phyloP scores from a whole-genome alignment of 192 early-diverging fungal genomes.

The Coemansia sp. region DNA sequence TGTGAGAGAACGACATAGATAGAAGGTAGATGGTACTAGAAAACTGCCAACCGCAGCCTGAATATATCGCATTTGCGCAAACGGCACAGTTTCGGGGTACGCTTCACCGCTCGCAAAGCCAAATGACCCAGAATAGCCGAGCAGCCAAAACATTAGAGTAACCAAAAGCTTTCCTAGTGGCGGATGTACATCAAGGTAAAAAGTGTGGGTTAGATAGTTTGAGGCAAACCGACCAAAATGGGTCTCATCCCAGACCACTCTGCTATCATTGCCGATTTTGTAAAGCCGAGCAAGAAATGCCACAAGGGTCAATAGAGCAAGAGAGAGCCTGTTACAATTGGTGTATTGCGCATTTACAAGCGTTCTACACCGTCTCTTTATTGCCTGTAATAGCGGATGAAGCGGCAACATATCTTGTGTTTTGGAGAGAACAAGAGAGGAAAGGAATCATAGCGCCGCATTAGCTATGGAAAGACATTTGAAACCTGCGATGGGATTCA shows the following conservation, averaged over 20 bases:
- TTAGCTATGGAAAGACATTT: background rate
- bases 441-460: too few species aligned
- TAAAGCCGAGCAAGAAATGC: conserved; percentile 39
- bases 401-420: background rate
- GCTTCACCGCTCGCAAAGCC: conserved; percentile 71
- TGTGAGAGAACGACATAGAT: conserved; percentile 34
- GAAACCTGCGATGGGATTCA: too few species aligned
- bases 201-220: conserved; percentile 82
- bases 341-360: background rate
- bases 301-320: conserved; percentile 7
- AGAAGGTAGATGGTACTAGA: conserved; percentile 75
- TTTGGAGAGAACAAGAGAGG: too few species aligned
- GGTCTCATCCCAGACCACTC: conserved; percentile 88
- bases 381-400: background rate
- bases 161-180: conserved; percentile 79
- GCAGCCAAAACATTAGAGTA: conserved; percentile 65
- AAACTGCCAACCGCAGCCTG: conserved; percentile 75
- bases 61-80: conserved; percentile 70
- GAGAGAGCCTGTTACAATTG: background rate
- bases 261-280: conserved; percentile 54
- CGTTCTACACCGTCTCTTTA: background rate
- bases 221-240: conserved; percentile 97
- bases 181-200: conserved; percentile 98
- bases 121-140: conserved; percentile 78
- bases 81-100: conserved; percentile 88